These are phyloP conservation scores for Neofusicoccum umdonicola DNA, from an alignment of 2,329 filamentous ascomycete genomes.

Conservation along the genomic window DNA sequence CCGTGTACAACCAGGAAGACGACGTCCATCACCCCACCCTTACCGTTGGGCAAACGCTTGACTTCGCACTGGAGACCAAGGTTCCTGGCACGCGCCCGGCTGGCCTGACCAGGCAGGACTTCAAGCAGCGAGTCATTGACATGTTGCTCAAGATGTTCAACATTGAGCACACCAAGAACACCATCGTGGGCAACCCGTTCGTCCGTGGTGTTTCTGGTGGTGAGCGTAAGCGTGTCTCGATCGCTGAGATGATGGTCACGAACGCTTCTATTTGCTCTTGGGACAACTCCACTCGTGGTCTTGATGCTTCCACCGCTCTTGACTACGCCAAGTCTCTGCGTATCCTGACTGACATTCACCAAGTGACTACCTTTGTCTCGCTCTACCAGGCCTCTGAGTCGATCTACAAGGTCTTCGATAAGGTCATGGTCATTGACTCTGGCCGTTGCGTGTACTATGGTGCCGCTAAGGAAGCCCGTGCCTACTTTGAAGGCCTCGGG, in stretches of 20 bases:
- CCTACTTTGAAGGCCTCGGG: constrained; percentile 74
- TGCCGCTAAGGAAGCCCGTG: constrained; percentile 62
- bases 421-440: constrained; percentile 76
- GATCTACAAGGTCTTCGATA: constrained; percentile 77
- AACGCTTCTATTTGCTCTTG: constrained; percentile 70
- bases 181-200: constrained; percentile 79
- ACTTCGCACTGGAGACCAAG: constrained; percentile 81
- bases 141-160: constrained; percentile 88
- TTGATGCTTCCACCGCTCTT: constrained; percentile 50
- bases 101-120: constrained; percentile 69
- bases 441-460: constrained; percentile 77
- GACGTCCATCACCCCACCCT: constrained; percentile 83
- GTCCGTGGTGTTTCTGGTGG: constrained; percentile 77
- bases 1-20: constrained; percentile 83
- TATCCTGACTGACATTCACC: constrained; percentile 76
- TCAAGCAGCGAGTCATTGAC: constrained; percentile 72
- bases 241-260: constrained; percentile 78
- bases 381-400: constrained; percentile 84
- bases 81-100: constrained; percentile 75
- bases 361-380: constrained; percentile 80
- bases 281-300: constrained; percentile 48
- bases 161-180: constrained; percentile 83
- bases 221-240: constrained; percentile 76
- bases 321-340: constrained; percentile 49
- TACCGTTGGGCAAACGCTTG: constrained; percentile 82